Evolutionary conservation across 495 filamentous ascomycete species (phyloP).

Genomic region (Neurospora sp.): DNA sequence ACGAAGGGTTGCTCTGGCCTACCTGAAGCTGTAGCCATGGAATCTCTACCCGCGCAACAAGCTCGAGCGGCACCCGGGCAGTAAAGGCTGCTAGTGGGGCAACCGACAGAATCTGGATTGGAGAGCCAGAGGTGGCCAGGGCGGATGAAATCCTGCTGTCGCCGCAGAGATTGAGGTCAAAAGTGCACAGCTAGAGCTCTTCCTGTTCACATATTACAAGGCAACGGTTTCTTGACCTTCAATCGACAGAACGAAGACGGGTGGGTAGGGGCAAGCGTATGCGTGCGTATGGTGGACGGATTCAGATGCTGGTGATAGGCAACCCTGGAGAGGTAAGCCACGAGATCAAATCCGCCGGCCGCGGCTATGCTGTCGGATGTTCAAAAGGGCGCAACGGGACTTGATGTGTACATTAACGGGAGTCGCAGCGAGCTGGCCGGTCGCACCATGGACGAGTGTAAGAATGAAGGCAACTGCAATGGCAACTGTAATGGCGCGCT

Average conservation of each 20-base stretch:
- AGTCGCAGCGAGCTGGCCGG: neutral
- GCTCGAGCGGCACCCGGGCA: neutral
- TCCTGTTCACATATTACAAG: neutral
- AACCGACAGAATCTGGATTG: neutral
- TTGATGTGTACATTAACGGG: neutral
- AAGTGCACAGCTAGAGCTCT: neutral
- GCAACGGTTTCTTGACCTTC: neutral
- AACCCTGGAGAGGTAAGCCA: neutral
- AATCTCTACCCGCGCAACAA: neutral
- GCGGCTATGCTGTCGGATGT: neutral
- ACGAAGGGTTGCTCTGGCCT: neutral
- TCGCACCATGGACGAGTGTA: neutral
- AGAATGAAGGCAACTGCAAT: neutral
- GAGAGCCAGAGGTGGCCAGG: neutral
- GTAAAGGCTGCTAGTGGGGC: neutral
- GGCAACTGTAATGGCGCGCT: neutral
- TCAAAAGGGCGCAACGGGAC: neutral
- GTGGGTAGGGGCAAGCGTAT: neutral
- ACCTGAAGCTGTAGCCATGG: slow-evolving; percentile 13
- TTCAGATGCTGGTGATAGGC: neutral
- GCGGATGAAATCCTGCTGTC: neutral
- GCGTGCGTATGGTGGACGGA: neutral
- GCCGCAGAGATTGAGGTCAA: neutral
- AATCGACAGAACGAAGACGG: neutral
- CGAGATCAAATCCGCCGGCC: neutral